Percentiles rank a stretch among this genome's conserved stretches.
Conservation (phyloP, 768 basidiomycete species). For the Sporobolomyces phaffii region DNA sequence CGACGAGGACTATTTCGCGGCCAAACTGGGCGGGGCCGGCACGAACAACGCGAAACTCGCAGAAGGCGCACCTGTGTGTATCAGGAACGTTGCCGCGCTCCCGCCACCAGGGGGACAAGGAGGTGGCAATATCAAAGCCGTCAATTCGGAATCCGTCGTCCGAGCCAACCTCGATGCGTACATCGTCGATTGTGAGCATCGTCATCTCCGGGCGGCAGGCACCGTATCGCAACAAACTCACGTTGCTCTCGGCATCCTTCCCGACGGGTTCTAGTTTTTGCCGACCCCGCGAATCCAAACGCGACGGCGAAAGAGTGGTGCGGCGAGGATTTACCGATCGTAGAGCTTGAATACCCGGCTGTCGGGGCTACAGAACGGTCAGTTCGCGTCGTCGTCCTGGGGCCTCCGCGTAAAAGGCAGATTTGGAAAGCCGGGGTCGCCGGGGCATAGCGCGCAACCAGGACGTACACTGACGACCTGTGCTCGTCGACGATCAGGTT, state of each 20-base stretch:
- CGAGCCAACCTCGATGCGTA: slow-evolving; percentile 9
- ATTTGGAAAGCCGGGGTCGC: too few relatives aligned
- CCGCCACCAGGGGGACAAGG: not conserved
- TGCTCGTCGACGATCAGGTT: slow-evolving; percentile 20
- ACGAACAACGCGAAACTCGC: not conserved
- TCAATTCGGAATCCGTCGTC: slow-evolving; percentile 21
- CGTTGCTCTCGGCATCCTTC: not conserved
- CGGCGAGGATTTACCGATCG: slow-evolving; percentile 9
- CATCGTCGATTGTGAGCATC: slow-evolving; percentile 11
- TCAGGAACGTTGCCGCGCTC: not conserved
- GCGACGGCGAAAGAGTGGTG: slow-evolving; percentile 14
- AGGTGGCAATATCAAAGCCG: not conserved
- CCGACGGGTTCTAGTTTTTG: slow-evolving; percentile 18
- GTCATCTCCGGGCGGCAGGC: too few relatives aligned
- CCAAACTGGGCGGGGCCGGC: not conserved
- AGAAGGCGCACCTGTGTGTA: slow-evolving; percentile 10
- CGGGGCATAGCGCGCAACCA: too few relatives aligned
- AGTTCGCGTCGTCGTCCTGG: not conserved
- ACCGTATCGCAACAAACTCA: not conserved
- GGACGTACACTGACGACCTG: too few relatives aligned
- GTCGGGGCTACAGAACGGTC: slow-evolving; percentile 25
- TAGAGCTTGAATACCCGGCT: slow-evolving; percentile 39
- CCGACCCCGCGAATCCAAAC: slow-evolving; percentile 11
- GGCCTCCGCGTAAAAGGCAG: too few relatives aligned
- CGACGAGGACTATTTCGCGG: slow-evolving; percentile 15